Base-by-base conservation (phyloP, 2,329 filamentous ascomycete species). In the Anthostomella pinea region DNA sequence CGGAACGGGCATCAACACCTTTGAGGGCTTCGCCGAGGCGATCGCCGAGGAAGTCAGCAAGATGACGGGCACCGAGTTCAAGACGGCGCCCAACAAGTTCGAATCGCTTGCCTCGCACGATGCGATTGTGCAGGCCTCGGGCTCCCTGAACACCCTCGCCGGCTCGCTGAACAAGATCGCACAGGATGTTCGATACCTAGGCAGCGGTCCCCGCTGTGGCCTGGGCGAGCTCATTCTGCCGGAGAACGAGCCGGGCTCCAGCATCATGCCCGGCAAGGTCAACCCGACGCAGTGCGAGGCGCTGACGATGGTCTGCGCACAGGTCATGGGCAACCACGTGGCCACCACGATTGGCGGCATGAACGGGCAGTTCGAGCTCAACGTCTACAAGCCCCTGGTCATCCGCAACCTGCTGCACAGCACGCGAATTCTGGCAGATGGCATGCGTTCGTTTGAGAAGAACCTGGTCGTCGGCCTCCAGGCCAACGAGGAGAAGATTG, bases 261-360 rank as follows among this genome's bases (percentile, higher is more conserved):
- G 87, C 54, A 97, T 98, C 74, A 98, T 98, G 93, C 93, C 93
- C 28, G 93, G 93, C 59, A 98, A 98, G 75, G 93, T 98, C 64
- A 98, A 98, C 75, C 93, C 93, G 20, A 98, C 93, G 20, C 93
- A 98, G 71, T 95, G 89, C 69, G 93, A 98, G 75, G 87, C 89
- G 45, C 72, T 98, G 65, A 97, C 93, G 54, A 98, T 98, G 93
- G 75, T 97, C 43, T 96, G 91, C 72, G 81, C 87, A 14, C 93
- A 98, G 69, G 91, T 98, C 45, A 95, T 97, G 78, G 93, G 93
- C 59, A 98, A 98, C 77, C 83, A 97, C 63, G 85, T 89, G 35
- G 88, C 93, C 23, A 83, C 87, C 43, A 96, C 91, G 19, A 88
- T 97, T 56, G 88, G 89, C 46, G 93, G 91, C 60, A 94, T 94